phyloP scores from a whole-genome alignment of 1,139 yeast species.

The Kazachstania sp. region DNA sequence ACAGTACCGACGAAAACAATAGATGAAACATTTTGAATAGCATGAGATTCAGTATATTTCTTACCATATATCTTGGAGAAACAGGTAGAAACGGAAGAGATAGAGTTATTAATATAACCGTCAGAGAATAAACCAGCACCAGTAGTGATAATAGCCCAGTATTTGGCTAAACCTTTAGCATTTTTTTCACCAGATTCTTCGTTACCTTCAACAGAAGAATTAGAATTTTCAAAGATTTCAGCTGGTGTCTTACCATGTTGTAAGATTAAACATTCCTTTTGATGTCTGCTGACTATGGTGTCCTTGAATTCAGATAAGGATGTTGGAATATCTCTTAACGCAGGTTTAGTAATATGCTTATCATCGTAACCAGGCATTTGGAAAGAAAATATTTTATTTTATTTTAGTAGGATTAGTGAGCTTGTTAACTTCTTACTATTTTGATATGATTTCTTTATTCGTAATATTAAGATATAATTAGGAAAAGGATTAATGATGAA shows the following conservation, averaged over 20 bases:
- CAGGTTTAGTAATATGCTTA: conserved; percentile 20
- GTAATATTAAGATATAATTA: too few relatives aligned
- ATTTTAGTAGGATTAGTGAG: too few relatives aligned
- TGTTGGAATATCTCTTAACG: conserved; percentile 43
- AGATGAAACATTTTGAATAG: conserved; percentile 73
- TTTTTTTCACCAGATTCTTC: conserved; percentile 5
- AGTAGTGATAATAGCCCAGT: conserved; percentile 75
- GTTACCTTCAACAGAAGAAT: background rate
- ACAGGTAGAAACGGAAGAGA: conserved; percentile 67
- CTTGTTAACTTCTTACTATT: background rate
- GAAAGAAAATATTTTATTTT: background rate
- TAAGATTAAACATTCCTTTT: conserved; percentile 25
- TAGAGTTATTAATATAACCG: conserved; percentile 81
- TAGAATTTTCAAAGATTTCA: background rate
- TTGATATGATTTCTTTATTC: too few relatives aligned
- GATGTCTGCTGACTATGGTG: conserved; percentile 35
- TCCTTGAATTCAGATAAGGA: conserved; percentile 34
- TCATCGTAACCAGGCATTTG: conserved; percentile 4
- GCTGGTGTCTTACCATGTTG: background rate
- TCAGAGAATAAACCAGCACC: conserved; percentile 91
- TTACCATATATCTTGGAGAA: conserved; percentile 55
- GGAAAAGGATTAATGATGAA: too few relatives aligned
- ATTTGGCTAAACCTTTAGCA: conserved; percentile 17
- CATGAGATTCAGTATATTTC: conserved; percentile 52
- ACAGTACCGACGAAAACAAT: conserved; percentile 89